Conservation (phyloP, 192 early-diverging fungal species). For the Allomyces macrogynus region DNA sequence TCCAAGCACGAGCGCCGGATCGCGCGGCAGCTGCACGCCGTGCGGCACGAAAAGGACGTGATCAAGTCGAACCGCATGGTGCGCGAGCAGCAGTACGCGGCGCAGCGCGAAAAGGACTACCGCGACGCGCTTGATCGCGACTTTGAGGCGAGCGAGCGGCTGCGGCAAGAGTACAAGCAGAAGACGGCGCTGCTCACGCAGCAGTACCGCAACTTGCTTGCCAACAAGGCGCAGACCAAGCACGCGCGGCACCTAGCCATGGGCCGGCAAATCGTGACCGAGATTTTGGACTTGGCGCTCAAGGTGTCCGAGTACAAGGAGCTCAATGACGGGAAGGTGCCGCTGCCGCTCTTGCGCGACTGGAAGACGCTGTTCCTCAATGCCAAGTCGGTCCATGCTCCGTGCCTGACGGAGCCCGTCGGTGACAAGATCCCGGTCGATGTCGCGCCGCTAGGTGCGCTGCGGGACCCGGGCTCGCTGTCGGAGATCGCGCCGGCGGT, state of each 20-base stretch:
- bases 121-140: conserved; percentile 29
- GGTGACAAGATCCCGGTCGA: conserved; percentile 14
- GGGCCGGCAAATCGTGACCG: conserved; percentile 17
- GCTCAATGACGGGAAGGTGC: conserved; percentile 25
- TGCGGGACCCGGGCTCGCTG: not conserved
- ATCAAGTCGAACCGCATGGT: conserved; percentile 26
- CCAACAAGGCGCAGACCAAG: conserved; percentile 13
- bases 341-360: conserved; percentile 22
- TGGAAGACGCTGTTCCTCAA: conserved; percentile 33
- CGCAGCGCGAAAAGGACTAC: conserved; percentile 30
- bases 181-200: conserved; percentile 18
- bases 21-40: conserved; percentile 33
- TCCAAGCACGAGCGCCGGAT: conserved; percentile 41
- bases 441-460: not conserved
- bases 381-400: conserved; percentile 14
- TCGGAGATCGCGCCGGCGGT: not conserved
- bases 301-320: conserved; percentile 30
- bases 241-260: conserved; percentile 8
- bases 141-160: conserved; percentile 13
- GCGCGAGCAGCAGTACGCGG: conserved; percentile 30
- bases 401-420: conserved; percentile 17
- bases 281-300: conserved; percentile 24
- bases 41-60: conserved; percentile 33
- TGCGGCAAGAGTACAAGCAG: conserved; percentile 19
- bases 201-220: conserved; percentile 29